These are phyloP conservation scores for Apiotrichum sp. DNA, from an alignment of 1,284 basidiomycete species.

Conservation along the genomic window DNA sequence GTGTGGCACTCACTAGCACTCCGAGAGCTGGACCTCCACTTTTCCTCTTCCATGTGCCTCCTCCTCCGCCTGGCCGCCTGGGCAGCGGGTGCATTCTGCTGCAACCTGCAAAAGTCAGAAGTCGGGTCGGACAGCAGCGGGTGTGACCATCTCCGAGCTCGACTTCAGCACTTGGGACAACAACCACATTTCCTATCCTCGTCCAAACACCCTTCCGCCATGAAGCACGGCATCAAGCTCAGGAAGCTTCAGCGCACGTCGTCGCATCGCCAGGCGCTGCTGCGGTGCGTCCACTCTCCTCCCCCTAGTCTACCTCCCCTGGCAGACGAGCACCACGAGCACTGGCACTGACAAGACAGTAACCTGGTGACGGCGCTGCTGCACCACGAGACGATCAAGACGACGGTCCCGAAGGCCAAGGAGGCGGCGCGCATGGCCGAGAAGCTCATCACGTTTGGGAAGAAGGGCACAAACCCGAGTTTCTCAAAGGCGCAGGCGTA, in stretches of 20 bases:
- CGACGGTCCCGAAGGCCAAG: constrained; percentile 91
- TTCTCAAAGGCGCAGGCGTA: constrained; percentile 64
- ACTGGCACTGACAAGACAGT: constrained; percentile 48
- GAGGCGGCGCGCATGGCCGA: constrained; percentile 87
- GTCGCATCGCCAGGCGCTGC: constrained; percentile 78
- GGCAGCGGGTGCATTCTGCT: neutral
- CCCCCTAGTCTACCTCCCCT: neutral
- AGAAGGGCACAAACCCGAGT: constrained; percentile 64
- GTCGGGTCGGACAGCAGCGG: neutral
- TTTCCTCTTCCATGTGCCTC: neutral
- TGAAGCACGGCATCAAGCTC: constrained; percentile 89
- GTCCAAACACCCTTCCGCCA: constrained; percentile 39
- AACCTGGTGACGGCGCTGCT: constrained; percentile 93
- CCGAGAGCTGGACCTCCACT: too few species aligned
- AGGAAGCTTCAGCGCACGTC: constrained; percentile 80
- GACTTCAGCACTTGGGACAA: neutral
- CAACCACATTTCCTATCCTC: constrained; percentile 8
- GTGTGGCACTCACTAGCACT: neutral
- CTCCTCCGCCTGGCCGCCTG: too few species aligned
- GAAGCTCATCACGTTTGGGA: constrained; percentile 88
- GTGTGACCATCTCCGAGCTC: too few species aligned
- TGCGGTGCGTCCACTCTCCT: constrained; percentile 55
- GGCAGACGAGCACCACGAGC: neutral
- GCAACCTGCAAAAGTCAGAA: constrained; percentile 7
- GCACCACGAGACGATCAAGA: constrained; percentile 93